Percentiles rank a stretch among this genome's conserved stretches.
Evolutionary conservation across 441 rosid species (phyloP).

Genomic region (Flueggea neowawraea): DNA sequence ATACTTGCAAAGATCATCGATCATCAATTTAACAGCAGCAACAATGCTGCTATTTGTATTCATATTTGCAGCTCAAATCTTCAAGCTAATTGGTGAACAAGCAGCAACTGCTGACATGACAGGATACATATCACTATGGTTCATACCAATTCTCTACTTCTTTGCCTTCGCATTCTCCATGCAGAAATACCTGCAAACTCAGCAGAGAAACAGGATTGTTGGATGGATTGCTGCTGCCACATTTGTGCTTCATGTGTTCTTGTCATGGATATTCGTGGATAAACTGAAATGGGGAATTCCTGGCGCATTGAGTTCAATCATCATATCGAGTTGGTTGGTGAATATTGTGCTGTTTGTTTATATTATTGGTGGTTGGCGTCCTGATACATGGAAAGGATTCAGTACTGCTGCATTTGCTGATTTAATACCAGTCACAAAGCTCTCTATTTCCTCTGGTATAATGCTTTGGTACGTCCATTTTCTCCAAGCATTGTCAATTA

Average conservation of each 20-base stretch:
- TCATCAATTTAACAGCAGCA: slow-evolving; percentile 28
- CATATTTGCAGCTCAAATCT: slow-evolving; percentile 40
- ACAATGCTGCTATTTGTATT: slow-evolving; percentile 50
- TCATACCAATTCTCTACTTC: slow-evolving; percentile 46
- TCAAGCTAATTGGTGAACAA: slow-evolving; percentile 48
- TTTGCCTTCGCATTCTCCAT: slow-evolving; percentile 34
- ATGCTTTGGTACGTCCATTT: slow-evolving; percentile 53
- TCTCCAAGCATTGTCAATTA: neutral
- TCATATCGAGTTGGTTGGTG: slow-evolving; percentile 35
- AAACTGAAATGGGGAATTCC: slow-evolving; percentile 41
- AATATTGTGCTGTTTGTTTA: slow-evolving; percentile 48
- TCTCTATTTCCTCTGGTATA: slow-evolving; percentile 67
- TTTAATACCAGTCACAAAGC: slow-evolving; percentile 51
- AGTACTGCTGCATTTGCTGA: slow-evolving; percentile 45
- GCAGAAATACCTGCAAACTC: slow-evolving; percentile 68
- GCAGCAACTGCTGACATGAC: slow-evolving; percentile 39
- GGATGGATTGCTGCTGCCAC: slow-evolving; percentile 38
- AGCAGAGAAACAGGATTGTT: slow-evolving; percentile 47
- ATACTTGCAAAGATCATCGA: slow-evolving; percentile 80
- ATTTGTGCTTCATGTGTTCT: slow-evolving; percentile 35
- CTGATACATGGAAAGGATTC: slow-evolving; percentile 69
- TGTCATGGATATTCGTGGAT: slow-evolving; percentile 53
- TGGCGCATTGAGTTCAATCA: slow-evolving; percentile 63
- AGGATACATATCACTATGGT: slow-evolving; percentile 50
- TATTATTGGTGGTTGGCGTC: slow-evolving; percentile 70